Conservation (phyloP, 2,329 filamentous ascomycete species). For the Trichocomaceae sp. region DNA sequence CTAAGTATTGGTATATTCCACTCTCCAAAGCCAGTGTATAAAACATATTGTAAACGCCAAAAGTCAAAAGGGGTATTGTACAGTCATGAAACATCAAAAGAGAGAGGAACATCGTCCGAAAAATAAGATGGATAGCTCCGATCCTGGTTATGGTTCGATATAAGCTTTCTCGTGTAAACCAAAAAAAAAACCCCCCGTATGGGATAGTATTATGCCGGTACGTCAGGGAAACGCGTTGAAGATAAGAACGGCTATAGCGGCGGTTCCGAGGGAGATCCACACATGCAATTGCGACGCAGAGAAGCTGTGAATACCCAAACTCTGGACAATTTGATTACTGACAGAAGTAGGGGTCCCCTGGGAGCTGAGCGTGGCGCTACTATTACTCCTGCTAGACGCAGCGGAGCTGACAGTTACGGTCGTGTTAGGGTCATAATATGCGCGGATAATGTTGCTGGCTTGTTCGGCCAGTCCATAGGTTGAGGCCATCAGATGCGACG, state of each 20-base stretch:
- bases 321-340: background rate
- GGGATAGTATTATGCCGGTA: background rate
- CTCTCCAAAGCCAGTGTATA: background rate
- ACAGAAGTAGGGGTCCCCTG: background rate
- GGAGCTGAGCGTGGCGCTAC: background rate
- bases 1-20: background rate
- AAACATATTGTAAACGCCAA: background rate
- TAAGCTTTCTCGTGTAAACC: background rate
- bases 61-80: background rate
- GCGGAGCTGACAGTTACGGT: background rate
- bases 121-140: background rate
- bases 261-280: background rate
- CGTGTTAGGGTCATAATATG: slow-evolving; percentile 16
- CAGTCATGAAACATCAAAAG: background rate
- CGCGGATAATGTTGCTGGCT: slow-evolving; percentile 24
- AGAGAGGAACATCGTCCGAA: background rate
- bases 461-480: slow-evolving; percentile 30
- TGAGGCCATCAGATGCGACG: slow-evolving; percentile 29
- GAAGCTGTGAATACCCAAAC: background rate
- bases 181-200: background rate
- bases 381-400: background rate
- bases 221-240: background rate
- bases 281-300: background rate
- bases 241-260: background rate
- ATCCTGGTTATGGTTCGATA: background rate